phyloP scores from a whole-genome alignment of 2,329 filamentous ascomycete genomes.

The Cladorrhinum sp. region DNA sequence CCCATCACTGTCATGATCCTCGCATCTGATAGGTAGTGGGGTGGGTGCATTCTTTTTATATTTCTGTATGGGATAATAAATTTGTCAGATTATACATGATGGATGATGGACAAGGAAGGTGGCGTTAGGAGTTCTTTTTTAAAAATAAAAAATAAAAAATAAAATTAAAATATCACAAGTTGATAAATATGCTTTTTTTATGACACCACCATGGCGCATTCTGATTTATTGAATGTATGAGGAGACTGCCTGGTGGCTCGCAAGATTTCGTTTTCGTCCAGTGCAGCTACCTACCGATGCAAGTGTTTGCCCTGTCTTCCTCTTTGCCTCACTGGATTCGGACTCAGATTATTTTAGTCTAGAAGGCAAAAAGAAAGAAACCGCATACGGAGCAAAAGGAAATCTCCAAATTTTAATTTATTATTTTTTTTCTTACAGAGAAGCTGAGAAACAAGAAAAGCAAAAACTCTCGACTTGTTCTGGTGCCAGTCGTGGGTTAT shows the following conservation, averaged over 20 bases:
- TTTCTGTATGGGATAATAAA: neutral
- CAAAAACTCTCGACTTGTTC: neutral
- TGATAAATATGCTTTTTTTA: neutral
- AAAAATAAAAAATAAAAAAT: neutral
- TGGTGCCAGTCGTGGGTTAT: neutral
- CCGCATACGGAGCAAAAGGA: too few relatives aligned
- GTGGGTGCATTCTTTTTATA: constrained; percentile 2
- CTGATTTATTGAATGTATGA: neutral
- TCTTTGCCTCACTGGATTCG: too few relatives aligned
- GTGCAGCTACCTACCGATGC: neutral
- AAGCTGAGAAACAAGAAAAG: neutral
- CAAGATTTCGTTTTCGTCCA: neutral
- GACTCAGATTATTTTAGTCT: too few relatives aligned
- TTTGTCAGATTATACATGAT: neutral
- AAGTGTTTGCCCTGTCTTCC: too few relatives aligned
- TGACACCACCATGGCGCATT: neutral
- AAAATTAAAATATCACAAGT: neutral
- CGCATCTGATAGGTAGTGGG: constrained; percentile 1
- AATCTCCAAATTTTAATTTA: too few relatives aligned
- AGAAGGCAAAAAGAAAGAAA: too few relatives aligned
- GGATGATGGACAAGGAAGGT: neutral
- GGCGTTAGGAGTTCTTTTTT: neutral
- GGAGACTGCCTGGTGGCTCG: too few relatives aligned
- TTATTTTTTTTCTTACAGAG: too few relatives aligned
- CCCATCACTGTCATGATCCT: constrained; percentile 19